These are phyloP conservation scores for Pleurotus sapidus DNA, from an alignment of 768 basidiomycete species.

Conservation along the genomic window DNA sequence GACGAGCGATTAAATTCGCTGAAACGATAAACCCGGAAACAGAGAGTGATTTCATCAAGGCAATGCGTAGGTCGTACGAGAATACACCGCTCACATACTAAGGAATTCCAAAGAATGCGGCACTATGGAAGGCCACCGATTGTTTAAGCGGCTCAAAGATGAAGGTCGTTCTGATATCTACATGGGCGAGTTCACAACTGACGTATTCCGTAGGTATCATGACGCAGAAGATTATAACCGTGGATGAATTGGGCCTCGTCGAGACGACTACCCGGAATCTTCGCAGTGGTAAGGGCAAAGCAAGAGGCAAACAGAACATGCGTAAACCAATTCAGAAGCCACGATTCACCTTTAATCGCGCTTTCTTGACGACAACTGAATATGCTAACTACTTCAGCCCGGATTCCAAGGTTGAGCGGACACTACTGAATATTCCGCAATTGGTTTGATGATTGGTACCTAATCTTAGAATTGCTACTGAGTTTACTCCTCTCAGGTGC, in stretches of 20 bases:
- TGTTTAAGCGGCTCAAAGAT: conserved; percentile 66
- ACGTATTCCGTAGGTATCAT: conserved; percentile 51
- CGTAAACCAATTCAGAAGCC: conserved; percentile 54
- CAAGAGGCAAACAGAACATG: conserved; percentile 32
- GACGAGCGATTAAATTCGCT: conserved; percentile 69
- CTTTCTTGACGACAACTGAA: conserved; percentile 37
- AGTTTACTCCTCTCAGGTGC: too few relatives aligned
- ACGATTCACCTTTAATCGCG: conserved; percentile 55
- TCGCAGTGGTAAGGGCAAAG: conserved; percentile 28
- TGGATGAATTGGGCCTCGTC: conserved; percentile 48
- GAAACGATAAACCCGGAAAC: conserved; percentile 45
- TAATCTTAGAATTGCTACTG: too few relatives aligned
- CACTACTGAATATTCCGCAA: conserved; percentile 57
- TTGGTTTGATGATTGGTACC: conserved; percentile 35
- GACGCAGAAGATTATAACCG: conserved; percentile 40
- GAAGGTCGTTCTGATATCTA: conserved; percentile 46
- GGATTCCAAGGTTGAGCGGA: conserved; percentile 53
- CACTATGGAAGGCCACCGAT: conserved; percentile 32
- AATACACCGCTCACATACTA: too few relatives aligned
- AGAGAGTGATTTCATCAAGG: conserved; percentile 52
- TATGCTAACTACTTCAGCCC: conserved; percentile 74
- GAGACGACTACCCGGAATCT: conserved; percentile 34
- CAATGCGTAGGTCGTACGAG: conserved; percentile 45
- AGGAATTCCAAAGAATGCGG: background rate
- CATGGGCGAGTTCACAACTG: too few relatives aligned